phyloP scores from a whole-genome alignment of 768 basidiomycete species.

The Lactifluus hygrophoroides region DNA sequence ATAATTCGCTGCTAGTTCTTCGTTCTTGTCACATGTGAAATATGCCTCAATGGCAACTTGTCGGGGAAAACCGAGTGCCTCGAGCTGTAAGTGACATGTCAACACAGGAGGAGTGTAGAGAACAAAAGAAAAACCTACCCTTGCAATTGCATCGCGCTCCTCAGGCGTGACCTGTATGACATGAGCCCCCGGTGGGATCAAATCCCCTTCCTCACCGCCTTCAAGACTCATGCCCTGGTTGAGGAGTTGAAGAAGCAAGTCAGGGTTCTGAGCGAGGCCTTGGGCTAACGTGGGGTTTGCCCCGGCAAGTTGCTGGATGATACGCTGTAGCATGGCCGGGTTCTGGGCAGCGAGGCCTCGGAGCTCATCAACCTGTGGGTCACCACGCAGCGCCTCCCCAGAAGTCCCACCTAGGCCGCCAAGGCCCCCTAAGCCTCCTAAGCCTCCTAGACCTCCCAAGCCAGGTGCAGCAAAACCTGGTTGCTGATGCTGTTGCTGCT shows the following conservation, averaged over 20 bases:
- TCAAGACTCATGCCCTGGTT: slow-evolving; percentile 37
- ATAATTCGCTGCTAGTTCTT: slow-evolving; percentile 92
- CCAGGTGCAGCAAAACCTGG: slow-evolving; percentile 26
- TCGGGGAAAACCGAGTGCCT: slow-evolving; percentile 80
- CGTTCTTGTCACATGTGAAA: slow-evolving; percentile 93
- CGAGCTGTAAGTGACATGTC: slow-evolving; percentile 43
- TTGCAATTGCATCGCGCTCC: slow-evolving; percentile 80
- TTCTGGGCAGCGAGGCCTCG: slow-evolving; percentile 67
- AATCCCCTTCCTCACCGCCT: slow-evolving; percentile 32
- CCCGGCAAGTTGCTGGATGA: slow-evolving; percentile 74
- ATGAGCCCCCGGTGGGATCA: slow-evolving; percentile 40
- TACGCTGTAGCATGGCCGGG: slow-evolving; percentile 65
- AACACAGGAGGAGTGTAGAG: neutral
- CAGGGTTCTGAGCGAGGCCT: slow-evolving; percentile 61
- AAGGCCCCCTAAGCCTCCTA: slow-evolving; percentile 25
- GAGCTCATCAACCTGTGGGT: slow-evolving; percentile 62
- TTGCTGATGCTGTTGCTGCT: slow-evolving; percentile 40
- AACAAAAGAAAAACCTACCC: slow-evolving; percentile 45
- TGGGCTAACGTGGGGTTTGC: slow-evolving; percentile 72
- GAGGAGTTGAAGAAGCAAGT: slow-evolving; percentile 55
- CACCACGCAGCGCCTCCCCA: slow-evolving; percentile 46
- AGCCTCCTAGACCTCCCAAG: slow-evolving; percentile 23
- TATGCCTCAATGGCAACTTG: slow-evolving; percentile 83
- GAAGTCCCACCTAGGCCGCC: slow-evolving; percentile 36
- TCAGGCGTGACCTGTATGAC: slow-evolving; percentile 76